Base-by-base conservation (phyloP, 345 rosid genomes). In the Noccaea caerulescens region DNA sequence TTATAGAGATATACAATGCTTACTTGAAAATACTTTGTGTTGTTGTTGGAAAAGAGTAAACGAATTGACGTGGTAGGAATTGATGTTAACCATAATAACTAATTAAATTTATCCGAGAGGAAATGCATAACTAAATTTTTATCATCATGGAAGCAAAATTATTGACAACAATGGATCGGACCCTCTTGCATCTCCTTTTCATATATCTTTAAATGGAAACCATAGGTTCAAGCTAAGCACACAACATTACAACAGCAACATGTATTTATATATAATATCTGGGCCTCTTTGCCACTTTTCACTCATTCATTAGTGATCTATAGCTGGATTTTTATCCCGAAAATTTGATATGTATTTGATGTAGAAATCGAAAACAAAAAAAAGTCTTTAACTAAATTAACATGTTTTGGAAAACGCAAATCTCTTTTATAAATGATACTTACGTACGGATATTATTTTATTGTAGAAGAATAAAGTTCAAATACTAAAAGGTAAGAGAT, bases 201-300 rank as follows among this genome's bases (percentile, higher is more conserved):
- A 72, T 72, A 51, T 61, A 16, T 82, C 86, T 85, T 84, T 84
- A 78, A 83, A 83, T 67, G 51, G 65, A 80, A 83, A 76, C 83
- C 88, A 81, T 78, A 84, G 33, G 61, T 82, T 86, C 69, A 73
- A 86, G 69, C 55, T 62, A 68, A 82, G 73, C 77, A 62, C 74
- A 41, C 67, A 30, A 77, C 2, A 20, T 20, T 20, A 20, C 76
- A 82, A 16, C 68, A 75, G 2, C 76, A 82, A 16, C 68, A 75
- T 75, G 73, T 67, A 69, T 75, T 38, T 68, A 57, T 58, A 33
- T 30, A 34, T 70, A 63, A 58, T 65, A 62, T 69, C 33, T 59
- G 69, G 33, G 63, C 64, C 68, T 73, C 76, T 73, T 72, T 49
- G 5, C 47, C 61, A 57, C 76, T 63, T 64, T 59, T 57, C 60